Percentiles rank a stretch among this genome's conserved stretches.
Conservation (phyloP, 257 asterid species). For the Cinchona pubescens region DNA sequence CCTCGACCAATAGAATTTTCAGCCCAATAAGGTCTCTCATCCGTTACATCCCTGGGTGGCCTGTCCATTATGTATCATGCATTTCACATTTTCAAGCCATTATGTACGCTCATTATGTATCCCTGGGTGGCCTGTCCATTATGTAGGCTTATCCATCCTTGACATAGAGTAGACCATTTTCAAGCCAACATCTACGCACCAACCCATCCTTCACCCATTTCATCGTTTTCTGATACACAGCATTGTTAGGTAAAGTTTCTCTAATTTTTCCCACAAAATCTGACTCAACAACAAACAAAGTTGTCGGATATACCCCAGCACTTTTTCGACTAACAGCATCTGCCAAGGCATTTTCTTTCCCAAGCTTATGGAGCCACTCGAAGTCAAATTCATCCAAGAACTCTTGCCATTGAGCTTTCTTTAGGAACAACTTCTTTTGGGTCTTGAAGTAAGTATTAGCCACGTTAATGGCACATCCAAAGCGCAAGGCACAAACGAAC, state of each 20-base stretch:
- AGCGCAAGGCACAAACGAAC: too few relatives aligned
- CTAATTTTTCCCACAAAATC: background rate
- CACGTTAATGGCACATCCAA: too few relatives aligned
- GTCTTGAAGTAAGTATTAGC: constrained; percentile 5
- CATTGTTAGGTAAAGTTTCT: background rate
- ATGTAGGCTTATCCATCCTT: background rate
- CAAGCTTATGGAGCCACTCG: background rate
- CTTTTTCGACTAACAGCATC: constrained; percentile 3
- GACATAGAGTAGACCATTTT: background rate
- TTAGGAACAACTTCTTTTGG: background rate
- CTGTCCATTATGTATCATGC: background rate
- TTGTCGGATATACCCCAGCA: background rate
- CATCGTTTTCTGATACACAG: background rate
- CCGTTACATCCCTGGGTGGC: background rate
- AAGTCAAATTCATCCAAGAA: constrained; percentile 11
- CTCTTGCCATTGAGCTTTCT: background rate
- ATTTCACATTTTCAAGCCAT: background rate
- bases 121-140: too few relatives aligned
- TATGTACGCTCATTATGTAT: background rate
- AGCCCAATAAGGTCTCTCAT: too few relatives aligned
- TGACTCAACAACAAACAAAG: rapidly evolving
- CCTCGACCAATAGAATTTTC: too few relatives aligned
- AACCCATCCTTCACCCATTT: too few relatives aligned
- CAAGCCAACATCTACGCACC: too few relatives aligned
- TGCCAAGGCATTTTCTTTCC: background rate